Evolutionary conservation across 2,329 filamentous ascomycete species (phyloP).

Genomic region (Volutella citrinella): DNA sequence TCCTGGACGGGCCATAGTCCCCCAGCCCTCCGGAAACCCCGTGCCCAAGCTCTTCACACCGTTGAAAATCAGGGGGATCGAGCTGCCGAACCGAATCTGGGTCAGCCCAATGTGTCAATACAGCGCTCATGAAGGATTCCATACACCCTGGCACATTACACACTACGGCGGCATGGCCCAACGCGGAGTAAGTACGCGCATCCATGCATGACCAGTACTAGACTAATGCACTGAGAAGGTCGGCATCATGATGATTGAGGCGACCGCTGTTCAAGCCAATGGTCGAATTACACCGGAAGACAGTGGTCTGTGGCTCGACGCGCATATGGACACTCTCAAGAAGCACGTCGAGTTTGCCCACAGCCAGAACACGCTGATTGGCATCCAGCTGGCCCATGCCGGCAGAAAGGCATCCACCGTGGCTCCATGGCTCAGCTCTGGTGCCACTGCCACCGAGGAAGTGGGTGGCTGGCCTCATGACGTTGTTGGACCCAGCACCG

Average conservation of each 20-base stretch:
- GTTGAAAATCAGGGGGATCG: conserved; percentile 42
- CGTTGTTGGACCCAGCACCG: conserved; percentile 43
- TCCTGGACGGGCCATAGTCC: conserved; percentile 39
- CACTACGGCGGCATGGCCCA: conserved; percentile 71
- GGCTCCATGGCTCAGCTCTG: conserved; percentile 52
- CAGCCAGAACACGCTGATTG: conserved; percentile 63
- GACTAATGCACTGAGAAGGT: conserved; percentile 29
- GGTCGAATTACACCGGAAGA: conserved; percentile 73
- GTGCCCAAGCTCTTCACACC: conserved; percentile 51
- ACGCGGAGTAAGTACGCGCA: conserved; percentile 49
- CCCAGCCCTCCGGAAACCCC: conserved; percentile 44
- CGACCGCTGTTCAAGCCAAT: conserved; percentile 63
- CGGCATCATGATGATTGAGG: conserved; percentile 66
- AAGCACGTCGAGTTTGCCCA: conserved; percentile 65
- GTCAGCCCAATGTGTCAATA: conserved; percentile 48
- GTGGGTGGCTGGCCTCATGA: conserved; percentile 51
- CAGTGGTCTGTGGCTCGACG: conserved; percentile 67
- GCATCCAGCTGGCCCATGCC: conserved; percentile 68
- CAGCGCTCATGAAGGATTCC: conserved; percentile 51
- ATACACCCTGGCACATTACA: conserved; percentile 68
- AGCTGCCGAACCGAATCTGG: conserved; percentile 45
- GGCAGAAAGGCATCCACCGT: conserved; percentile 54
- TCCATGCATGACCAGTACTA: conserved; percentile 18
- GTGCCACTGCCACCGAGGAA: conserved; percentile 44
- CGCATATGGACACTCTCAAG: conserved; percentile 59